These are phyloP conservation scores for Myrica gale DNA, from an alignment of 306 rosid species.

Conservation along the genomic window DNA sequence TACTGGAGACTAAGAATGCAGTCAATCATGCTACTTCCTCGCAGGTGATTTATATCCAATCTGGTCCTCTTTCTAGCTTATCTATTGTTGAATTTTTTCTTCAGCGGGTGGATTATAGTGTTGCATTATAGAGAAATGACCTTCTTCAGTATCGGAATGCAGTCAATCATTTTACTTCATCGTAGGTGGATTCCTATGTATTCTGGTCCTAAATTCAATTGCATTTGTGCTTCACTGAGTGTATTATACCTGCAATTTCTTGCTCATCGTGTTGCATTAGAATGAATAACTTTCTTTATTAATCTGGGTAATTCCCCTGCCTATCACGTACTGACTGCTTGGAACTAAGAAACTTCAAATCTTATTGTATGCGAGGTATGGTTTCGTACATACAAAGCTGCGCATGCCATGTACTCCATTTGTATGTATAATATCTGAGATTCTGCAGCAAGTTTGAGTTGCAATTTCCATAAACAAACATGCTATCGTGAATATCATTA, in stretches of 20 bases:
- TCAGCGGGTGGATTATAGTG: no score
- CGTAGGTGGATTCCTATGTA: conserved; percentile 52
- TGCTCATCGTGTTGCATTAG: neutral
- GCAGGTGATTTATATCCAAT: no score
- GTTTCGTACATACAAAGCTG: neutral
- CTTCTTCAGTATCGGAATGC: no score
- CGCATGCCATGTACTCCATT: neutral
- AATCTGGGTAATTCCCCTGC: conserved; percentile 4
- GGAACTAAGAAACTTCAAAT: neutral
- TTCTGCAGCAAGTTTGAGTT: neutral
- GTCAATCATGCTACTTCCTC: conserved; percentile 65
- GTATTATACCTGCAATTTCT: conserved; percentile 3
- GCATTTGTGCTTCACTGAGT: no score
- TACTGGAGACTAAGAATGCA: conserved; percentile 65
- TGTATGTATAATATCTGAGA: neutral
- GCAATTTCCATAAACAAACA: neutral
- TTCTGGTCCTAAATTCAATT: conserved; percentile 5
- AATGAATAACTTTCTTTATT: neutral
- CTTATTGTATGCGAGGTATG: neutral
- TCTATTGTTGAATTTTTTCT: no score
- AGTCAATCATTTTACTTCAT: conserved; percentile 18
- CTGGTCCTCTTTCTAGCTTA: no score
- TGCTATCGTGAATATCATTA: neutral
- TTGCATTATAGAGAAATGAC: no score
- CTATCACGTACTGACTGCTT: neutral